Evolutionary conservation across 1,284 basidiomycete species (phyloP).

Genomic region (Leccinum variabile): DNA sequence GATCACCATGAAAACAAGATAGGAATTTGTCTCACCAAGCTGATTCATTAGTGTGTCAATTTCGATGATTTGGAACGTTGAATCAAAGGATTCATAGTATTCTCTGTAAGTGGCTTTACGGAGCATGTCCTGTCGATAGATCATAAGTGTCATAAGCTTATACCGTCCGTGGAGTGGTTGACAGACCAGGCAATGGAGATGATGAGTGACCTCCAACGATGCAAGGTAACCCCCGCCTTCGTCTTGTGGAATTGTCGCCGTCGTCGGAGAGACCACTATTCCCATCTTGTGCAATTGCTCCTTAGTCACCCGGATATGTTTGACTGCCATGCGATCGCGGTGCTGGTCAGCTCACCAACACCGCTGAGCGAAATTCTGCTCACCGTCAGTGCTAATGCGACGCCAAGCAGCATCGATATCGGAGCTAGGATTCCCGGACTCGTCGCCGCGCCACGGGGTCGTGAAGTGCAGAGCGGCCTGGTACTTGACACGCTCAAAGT

Average conservation of each 20-base stretch:
- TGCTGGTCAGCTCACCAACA: background rate
- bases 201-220: conserved; percentile 5
- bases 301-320: conserved; percentile 4
- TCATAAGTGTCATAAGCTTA: background rate
- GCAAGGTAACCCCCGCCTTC: conserved; percentile 12
- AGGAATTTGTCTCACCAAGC: background rate
- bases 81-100: conserved; percentile 1
- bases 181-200: conserved; percentile 12
- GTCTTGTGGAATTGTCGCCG: conserved; percentile 6
- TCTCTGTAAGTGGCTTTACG: conserved; percentile 3
- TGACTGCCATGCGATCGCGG: background rate
- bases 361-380: background rate
- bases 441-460: conserved; percentile 6
- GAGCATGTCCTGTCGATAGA: conserved; percentile 1
- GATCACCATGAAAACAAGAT: background rate
- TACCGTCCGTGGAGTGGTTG: background rate
- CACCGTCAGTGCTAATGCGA: conserved; percentile 6
- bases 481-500: conserved; percentile 6
- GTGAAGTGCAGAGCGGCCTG: conserved; percentile 1
- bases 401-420: conserved; percentile 16
- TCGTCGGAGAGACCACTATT: background rate
- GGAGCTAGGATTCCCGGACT: conserved; percentile 5
- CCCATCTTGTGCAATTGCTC: conserved; percentile 9
- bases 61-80: background rate
- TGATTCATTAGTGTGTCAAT: background rate